These are phyloP conservation scores for Sporothrix inflata DNA, from an alignment of 2,329 filamentous ascomycete species.

Conservation along the genomic window DNA sequence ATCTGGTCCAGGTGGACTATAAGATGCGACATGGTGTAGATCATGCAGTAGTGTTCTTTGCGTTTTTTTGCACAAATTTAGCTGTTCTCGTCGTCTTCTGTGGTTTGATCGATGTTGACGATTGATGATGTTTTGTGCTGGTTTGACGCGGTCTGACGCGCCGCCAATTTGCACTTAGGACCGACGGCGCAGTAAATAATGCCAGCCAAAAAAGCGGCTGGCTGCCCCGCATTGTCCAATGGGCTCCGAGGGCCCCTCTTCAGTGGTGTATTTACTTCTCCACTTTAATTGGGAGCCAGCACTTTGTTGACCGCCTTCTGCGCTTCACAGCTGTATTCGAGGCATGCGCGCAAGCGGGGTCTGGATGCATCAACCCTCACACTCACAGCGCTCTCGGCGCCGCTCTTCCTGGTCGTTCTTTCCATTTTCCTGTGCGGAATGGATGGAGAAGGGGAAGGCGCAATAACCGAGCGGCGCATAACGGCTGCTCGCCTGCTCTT, in stretches of 20 bases:
- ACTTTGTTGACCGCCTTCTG: conserved; percentile 20
- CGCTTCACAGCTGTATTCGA: conserved; percentile 11
- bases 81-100: neutral
- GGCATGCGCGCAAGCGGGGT: conserved; percentile 17
- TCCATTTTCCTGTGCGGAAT: neutral
- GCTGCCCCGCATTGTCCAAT: conserved; percentile 29
- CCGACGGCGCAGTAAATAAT: neutral
- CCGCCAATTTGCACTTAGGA: neutral
- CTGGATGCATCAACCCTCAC: neutral
- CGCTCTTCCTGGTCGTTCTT: neutral
- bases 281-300: neutral
- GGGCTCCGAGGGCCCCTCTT: neutral
- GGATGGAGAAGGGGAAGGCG: neutral
- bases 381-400: neutral
- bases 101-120: neutral
- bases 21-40: conserved; percentile 65
- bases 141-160: conserved; percentile 25
- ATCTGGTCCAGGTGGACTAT: conserved; percentile 77
- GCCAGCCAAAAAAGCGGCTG: neutral
- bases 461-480: neutral
- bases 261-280: conserved; percentile 5
- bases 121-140: neutral
- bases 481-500: neutral
- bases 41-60: neutral
- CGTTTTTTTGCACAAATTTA: neutral